Evolutionary conservation across 345 rosid species (phyloP).

Genomic region (Hibiscus tridactylites): DNA sequence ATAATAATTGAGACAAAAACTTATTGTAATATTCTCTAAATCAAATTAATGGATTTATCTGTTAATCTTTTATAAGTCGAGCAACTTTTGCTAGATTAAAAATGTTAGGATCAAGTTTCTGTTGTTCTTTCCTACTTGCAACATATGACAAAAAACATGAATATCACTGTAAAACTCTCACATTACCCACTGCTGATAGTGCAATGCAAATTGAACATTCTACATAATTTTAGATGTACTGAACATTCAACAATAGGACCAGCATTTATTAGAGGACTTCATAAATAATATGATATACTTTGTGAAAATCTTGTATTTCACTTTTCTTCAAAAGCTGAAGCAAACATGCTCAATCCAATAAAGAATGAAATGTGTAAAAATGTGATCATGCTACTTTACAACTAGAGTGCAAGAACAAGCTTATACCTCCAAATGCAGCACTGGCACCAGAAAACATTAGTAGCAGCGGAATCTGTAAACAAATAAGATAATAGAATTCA

Average conservation of each 20-base stretch:
- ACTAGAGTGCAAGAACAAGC: neutral
- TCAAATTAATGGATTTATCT: neutral
- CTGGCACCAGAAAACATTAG: conserved; percentile 67
- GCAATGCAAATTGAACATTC: neutral
- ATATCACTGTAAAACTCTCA: neutral
- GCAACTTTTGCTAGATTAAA: neutral
- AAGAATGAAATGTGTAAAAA: neutral
- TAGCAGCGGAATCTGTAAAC: conserved; percentile 64
- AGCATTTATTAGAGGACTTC: neutral
- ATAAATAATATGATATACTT: neutral
- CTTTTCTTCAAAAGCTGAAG: neutral
- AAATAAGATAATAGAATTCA: conserved; percentile 4
- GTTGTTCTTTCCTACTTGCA: neutral
- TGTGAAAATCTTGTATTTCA: too few relatives aligned
- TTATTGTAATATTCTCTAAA: neutral
- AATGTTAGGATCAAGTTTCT: neutral
- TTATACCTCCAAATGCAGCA: conserved; percentile 88
- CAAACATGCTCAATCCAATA: neutral
- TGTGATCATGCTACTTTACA: neutral
- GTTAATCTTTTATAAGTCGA: neutral
- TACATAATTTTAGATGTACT: neutral
- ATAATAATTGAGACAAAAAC: neutral
- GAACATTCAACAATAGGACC: neutral
- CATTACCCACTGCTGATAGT: neutral
- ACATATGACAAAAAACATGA: neutral